These are phyloP conservation scores for Naganishia sp. DNA, from an alignment of 1,284 basidiomycete genomes.

Conservation along the genomic window DNA sequence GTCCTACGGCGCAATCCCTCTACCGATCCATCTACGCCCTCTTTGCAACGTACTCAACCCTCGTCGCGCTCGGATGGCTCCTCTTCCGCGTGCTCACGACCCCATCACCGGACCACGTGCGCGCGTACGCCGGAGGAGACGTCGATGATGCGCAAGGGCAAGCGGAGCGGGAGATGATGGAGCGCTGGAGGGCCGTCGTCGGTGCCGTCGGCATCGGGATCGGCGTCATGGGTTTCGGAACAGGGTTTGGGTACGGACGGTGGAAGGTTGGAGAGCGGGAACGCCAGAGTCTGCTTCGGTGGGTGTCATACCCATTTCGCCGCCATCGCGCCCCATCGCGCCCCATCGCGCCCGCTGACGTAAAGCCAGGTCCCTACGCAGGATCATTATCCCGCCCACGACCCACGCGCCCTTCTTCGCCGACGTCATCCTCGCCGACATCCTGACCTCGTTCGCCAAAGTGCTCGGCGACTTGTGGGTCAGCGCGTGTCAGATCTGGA, in stretches of 20 bases:
- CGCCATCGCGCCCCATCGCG: conserved; percentile 17
- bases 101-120: neutral
- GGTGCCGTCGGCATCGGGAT: conserved; percentile 64
- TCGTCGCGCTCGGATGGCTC: conserved; percentile 67
- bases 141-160: conserved; percentile 47
- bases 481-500: conserved; percentile 71
- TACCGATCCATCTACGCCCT: conserved; percentile 62
- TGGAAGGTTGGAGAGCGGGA: conserved; percentile 29
- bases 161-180: conserved; percentile 62
- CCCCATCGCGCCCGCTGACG: conserved; percentile 3
- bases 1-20: conserved; percentile 9
- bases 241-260: conserved; percentile 68
- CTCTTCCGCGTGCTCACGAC: conserved; percentile 63
- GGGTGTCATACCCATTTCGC: conserved; percentile 15
- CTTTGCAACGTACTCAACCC: conserved; percentile 62
- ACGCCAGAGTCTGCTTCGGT: conserved; percentile 22
- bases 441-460: conserved; percentile 94
- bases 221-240: conserved; percentile 56
- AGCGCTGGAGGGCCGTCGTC: conserved; percentile 73
- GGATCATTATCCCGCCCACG: conserved; percentile 70
- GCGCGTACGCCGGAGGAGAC: neutral
- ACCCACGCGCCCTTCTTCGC: conserved; percentile 74
- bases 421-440: conserved; percentile 92
- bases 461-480: conserved; percentile 94
- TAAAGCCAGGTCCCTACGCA: conserved; percentile 61